phyloP scores from a whole-genome alignment of 345 rosid species.

The Eutrema heterophyllum region DNA sequence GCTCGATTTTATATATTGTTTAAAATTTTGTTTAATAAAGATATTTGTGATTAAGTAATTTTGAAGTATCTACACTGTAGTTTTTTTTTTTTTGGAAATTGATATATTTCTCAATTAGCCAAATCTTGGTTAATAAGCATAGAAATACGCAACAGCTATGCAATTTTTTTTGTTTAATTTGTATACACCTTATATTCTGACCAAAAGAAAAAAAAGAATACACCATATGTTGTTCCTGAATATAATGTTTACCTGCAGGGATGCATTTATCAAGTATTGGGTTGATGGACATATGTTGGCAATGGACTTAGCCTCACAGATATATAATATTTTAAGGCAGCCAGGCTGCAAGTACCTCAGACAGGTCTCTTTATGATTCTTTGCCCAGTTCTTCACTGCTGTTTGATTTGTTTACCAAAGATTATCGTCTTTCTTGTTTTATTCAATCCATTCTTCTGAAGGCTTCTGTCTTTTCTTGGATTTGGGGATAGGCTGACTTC shows the following conservation, averaged over 20 bases:
- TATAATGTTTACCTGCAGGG: conserved; percentile 39
- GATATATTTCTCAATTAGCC: background rate
- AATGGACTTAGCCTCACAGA: conserved; percentile 61
- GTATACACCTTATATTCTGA: background rate
- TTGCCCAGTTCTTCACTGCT: background rate
- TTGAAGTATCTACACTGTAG: background rate
- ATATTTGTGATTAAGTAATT: background rate
- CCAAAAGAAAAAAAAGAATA: background rate
- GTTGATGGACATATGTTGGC: conserved; percentile 62
- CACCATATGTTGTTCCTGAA: conserved; percentile 7
- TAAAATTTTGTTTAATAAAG: background rate
- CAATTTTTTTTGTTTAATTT: background rate
- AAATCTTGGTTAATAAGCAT: background rate
- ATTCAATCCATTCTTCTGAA: conserved; percentile 1
- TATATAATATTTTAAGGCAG: conserved; percentile 65
- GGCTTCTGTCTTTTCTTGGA: conserved; percentile 8
- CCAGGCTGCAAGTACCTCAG: conserved; percentile 62
- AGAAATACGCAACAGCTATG: background rate
- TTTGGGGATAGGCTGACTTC: conserved; percentile 68
- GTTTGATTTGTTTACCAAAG: background rate
- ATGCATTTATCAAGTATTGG: conserved; percentile 71
- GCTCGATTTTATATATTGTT: background rate
- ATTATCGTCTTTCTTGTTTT: background rate
- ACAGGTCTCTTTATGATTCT: conserved; percentile 48
- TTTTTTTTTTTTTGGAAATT: background rate